Conservation (phyloP, 2,329 filamentous ascomycete species). For the Sporothrix brasiliensis region DNA sequence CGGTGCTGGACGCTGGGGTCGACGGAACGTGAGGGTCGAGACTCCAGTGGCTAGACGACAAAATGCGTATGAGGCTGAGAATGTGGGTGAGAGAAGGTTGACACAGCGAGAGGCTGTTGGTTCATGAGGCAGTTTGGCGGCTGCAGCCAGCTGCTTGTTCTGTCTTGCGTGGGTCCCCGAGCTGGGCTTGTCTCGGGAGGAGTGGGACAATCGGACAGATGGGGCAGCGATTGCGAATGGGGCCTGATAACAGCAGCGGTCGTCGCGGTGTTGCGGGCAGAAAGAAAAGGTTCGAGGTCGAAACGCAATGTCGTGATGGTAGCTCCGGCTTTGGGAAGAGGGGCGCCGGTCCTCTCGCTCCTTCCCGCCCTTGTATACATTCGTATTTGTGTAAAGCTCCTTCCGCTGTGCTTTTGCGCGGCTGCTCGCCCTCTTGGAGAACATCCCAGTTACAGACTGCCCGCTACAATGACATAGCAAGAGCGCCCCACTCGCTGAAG, state of each 20-base stretch:
- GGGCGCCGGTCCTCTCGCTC: not conserved
- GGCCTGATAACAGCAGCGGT: not conserved
- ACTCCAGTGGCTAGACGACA: too few relatives aligned
- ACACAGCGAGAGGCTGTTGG: not conserved
- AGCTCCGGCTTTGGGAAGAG: not conserved
- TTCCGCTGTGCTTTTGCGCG: constrained; percentile 1
- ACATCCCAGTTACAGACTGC: not conserved
- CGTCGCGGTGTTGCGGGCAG: not conserved
- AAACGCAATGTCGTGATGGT: not conserved
- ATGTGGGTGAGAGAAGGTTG: not conserved
- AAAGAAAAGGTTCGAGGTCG: not conserved
- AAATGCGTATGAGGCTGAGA: not conserved
- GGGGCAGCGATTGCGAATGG: constrained; percentile 13
- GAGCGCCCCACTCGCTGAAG: not conserved
- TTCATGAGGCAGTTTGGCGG: not conserved
- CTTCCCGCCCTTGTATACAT: not conserved
- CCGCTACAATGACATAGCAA: not conserved
- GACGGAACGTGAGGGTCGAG: not conserved
- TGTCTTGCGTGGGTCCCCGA: not conserved
- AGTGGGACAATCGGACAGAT: constrained; percentile 11
- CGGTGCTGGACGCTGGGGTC: not conserved
- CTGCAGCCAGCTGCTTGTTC: not conserved
- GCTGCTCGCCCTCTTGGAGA: constrained; percentile 12
- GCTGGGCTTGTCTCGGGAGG: not conserved
- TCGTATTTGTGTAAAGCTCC: not conserved